Conservation (phyloP, 345 rosid genomes). For the Psidium guajava region DNA sequence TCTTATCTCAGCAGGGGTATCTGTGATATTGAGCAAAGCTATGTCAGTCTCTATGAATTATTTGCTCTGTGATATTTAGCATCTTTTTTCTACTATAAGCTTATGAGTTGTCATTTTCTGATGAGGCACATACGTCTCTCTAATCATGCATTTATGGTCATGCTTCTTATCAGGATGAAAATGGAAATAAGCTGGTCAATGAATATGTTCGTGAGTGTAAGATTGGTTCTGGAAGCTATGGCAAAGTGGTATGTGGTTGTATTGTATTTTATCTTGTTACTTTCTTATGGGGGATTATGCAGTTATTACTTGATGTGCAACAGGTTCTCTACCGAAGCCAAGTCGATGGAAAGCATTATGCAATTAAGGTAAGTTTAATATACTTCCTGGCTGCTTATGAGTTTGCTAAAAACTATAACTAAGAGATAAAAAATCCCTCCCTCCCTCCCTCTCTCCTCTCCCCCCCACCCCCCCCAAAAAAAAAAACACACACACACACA, state of each 20-base stretch:
- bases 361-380: conserved; percentile 69
- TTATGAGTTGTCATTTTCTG: not conserved
- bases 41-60: not conserved
- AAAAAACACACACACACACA: not conserved
- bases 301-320: conserved; percentile 9
- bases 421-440: not conserved
- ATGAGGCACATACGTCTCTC: not conserved
- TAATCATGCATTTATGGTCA: not conserved
- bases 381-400: not conserved
- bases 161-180: conserved; percentile 56
- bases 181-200: conserved; percentile 82
- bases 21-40: not conserved
- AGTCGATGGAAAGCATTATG: conserved; percentile 70
- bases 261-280: not conserved
- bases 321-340: conserved; percentile 83
- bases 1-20: not conserved
- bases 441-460: not conserved
- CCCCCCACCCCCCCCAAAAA: too few species aligned
- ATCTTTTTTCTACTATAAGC: not conserved
- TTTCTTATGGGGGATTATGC: not conserved
- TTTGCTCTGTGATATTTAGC: not conserved
- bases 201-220: conserved; percentile 70
- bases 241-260: conserved; percentile 82
- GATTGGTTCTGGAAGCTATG: conserved; percentile 98
- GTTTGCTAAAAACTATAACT: not conserved